These are phyloP conservation scores for Platanus orientalis DNA, from an alignment of 164 flowering plant species.

Conservation along the genomic window DNA sequence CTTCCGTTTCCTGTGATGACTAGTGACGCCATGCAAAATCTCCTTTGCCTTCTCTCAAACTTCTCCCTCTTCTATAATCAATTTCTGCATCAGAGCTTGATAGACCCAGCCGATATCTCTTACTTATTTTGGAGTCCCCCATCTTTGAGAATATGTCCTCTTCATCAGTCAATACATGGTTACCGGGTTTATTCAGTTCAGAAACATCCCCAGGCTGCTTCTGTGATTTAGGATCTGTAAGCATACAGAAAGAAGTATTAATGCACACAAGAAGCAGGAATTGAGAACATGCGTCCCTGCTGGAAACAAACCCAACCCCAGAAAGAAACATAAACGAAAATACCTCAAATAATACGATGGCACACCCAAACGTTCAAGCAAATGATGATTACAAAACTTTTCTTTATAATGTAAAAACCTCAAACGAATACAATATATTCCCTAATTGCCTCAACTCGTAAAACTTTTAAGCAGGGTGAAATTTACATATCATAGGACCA, in stretches of 20 bases:
- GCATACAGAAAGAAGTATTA: neutral
- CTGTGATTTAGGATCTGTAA: conserved; percentile 34
- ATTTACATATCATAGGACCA: no score
- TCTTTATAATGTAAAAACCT: no score
- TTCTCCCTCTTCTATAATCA: conserved; percentile 80
- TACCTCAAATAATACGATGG: no score
- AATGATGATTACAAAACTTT: no score
- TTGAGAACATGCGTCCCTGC: no score
- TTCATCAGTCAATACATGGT: conserved; percentile 31
- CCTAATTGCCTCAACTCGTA: no score
- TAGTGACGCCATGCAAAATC: conserved; percentile 40
- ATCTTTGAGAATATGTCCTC: conserved; percentile 54
- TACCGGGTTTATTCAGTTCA: conserved; percentile 26
- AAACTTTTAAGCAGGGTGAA: no score
- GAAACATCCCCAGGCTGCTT: conserved; percentile 27
- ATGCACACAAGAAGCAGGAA: neutral
- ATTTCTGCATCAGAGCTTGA: conserved; percentile 88
- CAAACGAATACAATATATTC: no score
- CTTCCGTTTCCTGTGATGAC: neutral
- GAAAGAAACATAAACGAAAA: no score
- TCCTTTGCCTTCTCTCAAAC: conserved; percentile 53
- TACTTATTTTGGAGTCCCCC: conserved; percentile 38
- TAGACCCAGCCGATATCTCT: conserved; percentile 51
- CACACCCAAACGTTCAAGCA: no score
- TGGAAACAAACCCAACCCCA: no score